phyloP scores from a whole-genome alignment of 164 flowering plant genomes.

The Berberis vulgaris region DNA sequence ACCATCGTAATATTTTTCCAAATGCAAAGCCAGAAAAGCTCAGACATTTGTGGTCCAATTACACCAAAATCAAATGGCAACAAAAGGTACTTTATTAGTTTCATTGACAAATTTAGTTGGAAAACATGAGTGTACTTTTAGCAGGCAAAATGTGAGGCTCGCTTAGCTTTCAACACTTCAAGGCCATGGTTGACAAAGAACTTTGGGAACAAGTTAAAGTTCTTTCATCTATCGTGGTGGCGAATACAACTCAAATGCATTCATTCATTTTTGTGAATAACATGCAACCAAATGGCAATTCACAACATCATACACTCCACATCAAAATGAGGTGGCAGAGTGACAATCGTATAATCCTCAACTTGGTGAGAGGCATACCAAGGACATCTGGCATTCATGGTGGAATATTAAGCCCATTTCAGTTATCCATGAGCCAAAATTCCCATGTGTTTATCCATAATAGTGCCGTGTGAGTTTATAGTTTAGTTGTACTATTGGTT shows the following conservation, averaged over 20 bases:
- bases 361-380: constrained; percentile 3
- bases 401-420: no score
- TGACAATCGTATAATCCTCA: neutral
- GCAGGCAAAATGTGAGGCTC: constrained; percentile 1
- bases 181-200: constrained; percentile 6
- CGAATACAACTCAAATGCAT: neutral
- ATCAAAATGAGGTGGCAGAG: constrained; percentile 1
- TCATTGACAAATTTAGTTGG: constrained; percentile 1
- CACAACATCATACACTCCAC: neutral
- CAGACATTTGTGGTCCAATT: constrained; percentile 4
- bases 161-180: neutral
- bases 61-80: constrained; percentile 2
- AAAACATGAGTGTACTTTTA: neutral
- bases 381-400: no score
- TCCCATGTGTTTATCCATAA: no score
- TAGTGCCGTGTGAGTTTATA: no score
- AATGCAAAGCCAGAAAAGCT: neutral
- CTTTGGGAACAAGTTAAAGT: neutral
- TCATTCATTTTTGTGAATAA: neutral
- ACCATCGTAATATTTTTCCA: constrained; percentile 1
- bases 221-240: constrained; percentile 1
- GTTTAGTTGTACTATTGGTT: no score
- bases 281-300: neutral
- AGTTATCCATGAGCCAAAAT: no score
- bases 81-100: constrained; percentile 1